Evolutionary conservation across 139 green algal species (phyloP).

Genomic region (Diplosphaera chodatii): DNA sequence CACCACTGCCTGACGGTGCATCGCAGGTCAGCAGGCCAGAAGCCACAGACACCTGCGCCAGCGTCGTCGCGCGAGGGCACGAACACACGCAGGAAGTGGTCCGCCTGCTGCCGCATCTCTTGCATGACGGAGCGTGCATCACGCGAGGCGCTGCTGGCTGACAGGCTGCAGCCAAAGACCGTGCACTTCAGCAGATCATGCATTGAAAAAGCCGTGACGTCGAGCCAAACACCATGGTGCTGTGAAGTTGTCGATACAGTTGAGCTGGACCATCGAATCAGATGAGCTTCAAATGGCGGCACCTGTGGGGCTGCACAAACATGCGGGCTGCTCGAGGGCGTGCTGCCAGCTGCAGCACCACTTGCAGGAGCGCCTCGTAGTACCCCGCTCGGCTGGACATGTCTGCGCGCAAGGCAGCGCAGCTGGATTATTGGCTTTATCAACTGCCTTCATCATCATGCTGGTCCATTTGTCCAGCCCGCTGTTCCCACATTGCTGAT

Average conservation of each 20-base stretch:
- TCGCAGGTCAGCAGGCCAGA: no score
- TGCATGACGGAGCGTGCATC: not conserved
- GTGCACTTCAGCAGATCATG: no score
- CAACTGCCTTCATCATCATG: no score
- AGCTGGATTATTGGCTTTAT: no score
- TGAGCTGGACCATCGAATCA: no score
- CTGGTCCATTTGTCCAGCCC: no score
- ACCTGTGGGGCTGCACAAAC: conserved; percentile 8
- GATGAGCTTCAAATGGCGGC: no score
- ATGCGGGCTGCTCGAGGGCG: conserved; percentile 11
- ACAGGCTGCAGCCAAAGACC: not conserved
- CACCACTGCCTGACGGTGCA: no score
- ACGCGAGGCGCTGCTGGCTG: not conserved
- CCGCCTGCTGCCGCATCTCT: conserved; percentile 7
- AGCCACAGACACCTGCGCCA: not conserved
- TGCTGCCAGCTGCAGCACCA: conserved; percentile 31
- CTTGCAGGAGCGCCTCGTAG: conserved; percentile 41
- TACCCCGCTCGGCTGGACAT: conserved; percentile 20
- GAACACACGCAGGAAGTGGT: conserved; percentile 24
- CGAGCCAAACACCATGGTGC: no score
- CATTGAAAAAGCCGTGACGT: no score
- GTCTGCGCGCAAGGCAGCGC: not conserved
- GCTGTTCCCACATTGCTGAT: no score
- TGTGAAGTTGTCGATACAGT: no score
- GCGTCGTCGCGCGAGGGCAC: not conserved